Evolutionary conservation across 2,329 filamentous ascomycete species (phyloP).

Genomic region (Cercospora nicotianae): DNA sequence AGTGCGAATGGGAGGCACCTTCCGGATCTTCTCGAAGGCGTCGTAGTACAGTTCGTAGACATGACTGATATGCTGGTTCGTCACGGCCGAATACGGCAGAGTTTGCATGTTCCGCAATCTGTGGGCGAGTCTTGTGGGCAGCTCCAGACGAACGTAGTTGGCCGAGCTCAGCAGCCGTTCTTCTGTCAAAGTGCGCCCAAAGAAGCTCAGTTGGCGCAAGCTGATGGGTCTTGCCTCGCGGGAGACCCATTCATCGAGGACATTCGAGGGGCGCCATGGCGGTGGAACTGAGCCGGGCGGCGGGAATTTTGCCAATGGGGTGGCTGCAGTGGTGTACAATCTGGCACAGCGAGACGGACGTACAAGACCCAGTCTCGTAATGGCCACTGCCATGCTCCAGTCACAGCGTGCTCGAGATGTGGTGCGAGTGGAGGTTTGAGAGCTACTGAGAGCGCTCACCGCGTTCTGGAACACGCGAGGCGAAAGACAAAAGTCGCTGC

Average conservation of each 20-base stretch:
- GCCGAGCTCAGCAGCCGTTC: slow-evolving; percentile 86
- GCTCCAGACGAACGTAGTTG: slow-evolving; percentile 94
- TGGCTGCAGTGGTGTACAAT: slow-evolving; percentile 22
- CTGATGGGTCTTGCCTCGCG: slow-evolving; percentile 94
- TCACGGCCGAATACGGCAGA: slow-evolving; percentile 90
- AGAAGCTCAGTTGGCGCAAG: slow-evolving; percentile 93
- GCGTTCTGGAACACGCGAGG: slow-evolving; percentile 4
- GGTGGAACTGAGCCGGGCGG: slow-evolving; percentile 42
- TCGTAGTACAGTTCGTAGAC: slow-evolving; percentile 97
- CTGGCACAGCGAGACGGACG: slow-evolving; percentile 16
- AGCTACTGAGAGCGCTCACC: neutral
- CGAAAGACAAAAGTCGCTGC: neutral
- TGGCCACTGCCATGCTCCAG: neutral
- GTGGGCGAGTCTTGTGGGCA: slow-evolving; percentile 86
- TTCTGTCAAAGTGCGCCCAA: slow-evolving; percentile 90
- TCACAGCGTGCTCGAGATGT: neutral
- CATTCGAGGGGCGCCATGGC: slow-evolving; percentile 59
- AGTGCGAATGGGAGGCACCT: slow-evolving; percentile 77
- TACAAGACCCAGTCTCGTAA: slow-evolving; percentile 7
- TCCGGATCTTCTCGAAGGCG: slow-evolving; percentile 89
- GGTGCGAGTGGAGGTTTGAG: neutral
- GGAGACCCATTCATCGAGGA: slow-evolving; percentile 77
- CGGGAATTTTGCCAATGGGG: slow-evolving; percentile 5
- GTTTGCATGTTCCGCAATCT: slow-evolving; percentile 96
- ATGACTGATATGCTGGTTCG: slow-evolving; percentile 89